A percentile compares a stretch with the other conserved stretches of the same genome.
These are phyloP conservation scores for Chenopodium formosanum DNA, from an alignment of 148 eudicot species.

Conservation along the genomic window DNA sequence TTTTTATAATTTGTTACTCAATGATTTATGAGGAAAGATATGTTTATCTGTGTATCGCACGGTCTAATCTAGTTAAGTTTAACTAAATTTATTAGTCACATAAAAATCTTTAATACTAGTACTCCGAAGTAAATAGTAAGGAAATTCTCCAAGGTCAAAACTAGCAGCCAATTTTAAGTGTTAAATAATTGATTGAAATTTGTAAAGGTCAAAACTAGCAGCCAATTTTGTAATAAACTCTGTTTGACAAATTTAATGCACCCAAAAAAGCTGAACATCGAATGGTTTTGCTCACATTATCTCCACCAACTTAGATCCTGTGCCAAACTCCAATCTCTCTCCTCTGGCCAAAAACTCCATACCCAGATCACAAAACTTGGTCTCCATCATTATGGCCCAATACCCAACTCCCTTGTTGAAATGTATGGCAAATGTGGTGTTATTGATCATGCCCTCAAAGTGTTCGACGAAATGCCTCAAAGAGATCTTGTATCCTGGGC, in stretches of 20 bases:
- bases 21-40: too few relatives aligned
- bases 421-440: slow-evolving; percentile 58
- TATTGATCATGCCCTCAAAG: slow-evolving; percentile 38
- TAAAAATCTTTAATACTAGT: too few relatives aligned
- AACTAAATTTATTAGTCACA: too few relatives aligned
- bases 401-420: slow-evolving; percentile 50
- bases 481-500: slow-evolving; percentile 63
- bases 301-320: slow-evolving; percentile 42
- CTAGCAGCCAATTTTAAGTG: too few relatives aligned
- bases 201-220: too few relatives aligned
- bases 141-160: too few relatives aligned
- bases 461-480: slow-evolving; percentile 71
- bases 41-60: too few relatives aligned
- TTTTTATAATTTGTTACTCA: too few relatives aligned
- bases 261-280: not conserved
- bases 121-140: too few relatives aligned
- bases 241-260: not conserved
- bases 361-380: slow-evolving; percentile 62
- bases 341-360: slow-evolving; percentile 54
- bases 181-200: too few relatives aligned
- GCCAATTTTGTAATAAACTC: not conserved
- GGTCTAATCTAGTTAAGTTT: too few relatives aligned
- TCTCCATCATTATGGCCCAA: slow-evolving; percentile 34
- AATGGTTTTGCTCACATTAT: slow-evolving; percentile 49
- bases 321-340: slow-evolving; percentile 39